Conservation (phyloP, 257 asterid species). For the Solanum pennellii region DNA sequence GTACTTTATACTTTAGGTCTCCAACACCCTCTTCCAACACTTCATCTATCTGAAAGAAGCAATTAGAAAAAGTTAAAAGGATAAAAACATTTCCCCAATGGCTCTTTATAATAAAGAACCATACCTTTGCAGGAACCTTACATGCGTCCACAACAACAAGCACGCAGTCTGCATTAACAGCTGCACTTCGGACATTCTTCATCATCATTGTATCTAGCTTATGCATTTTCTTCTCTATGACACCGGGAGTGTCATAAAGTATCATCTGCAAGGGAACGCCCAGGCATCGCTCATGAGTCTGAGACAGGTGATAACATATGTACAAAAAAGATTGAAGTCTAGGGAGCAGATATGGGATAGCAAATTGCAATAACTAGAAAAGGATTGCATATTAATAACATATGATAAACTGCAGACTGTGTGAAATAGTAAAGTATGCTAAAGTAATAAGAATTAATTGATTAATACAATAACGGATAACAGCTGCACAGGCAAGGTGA, state of each 20-base stretch:
- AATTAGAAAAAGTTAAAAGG: not conserved
- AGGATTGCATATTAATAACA: not conserved
- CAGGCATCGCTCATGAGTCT: not conserved
- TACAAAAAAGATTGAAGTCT: not conserved
- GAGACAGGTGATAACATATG: not conserved
- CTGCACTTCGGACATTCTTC: slow-evolving; percentile 89
- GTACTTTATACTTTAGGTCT: slow-evolving; percentile 45
- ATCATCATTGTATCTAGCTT: slow-evolving; percentile 93
- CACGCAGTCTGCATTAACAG: slow-evolving; percentile 84
- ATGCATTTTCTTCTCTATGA: slow-evolving; percentile 95
- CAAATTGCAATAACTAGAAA: not conserved
- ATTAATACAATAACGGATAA: not conserved
- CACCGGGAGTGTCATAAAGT: slow-evolving; percentile 96
- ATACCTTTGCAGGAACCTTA: slow-evolving; percentile 75
- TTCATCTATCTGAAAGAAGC: slow-evolving; percentile 59
- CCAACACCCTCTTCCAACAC: slow-evolving; percentile 72
- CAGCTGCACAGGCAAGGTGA: not conserved
- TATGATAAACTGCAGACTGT: not conserved
- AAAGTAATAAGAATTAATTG: not conserved
- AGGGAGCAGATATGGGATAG: not conserved
- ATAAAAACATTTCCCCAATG: not conserved
- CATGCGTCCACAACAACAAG: slow-evolving; percentile 85
- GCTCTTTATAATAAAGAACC: not conserved
- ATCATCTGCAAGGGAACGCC: slow-evolving; percentile 55
- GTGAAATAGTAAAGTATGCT: not conserved